These are phyloP conservation scores for Ambrosia trifida DNA, from an alignment of 129 eudicot species.

Conservation along the genomic window DNA sequence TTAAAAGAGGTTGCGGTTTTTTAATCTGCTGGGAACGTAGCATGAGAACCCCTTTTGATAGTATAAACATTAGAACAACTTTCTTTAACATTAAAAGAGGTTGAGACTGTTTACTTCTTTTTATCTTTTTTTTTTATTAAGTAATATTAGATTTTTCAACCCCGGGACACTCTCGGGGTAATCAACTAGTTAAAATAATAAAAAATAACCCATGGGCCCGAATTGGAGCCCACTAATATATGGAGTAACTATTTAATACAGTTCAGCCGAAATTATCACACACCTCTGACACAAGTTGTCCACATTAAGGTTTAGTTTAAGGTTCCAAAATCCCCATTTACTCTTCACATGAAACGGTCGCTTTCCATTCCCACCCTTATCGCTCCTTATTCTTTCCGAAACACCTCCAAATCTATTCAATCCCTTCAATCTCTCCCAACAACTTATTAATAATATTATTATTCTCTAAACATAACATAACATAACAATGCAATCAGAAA, in stretches of 20 bases:
- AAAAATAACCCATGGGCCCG: not conserved
- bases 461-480: not conserved
- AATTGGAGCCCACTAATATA: not conserved
- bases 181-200: not conserved
- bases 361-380: conserved; percentile 27
- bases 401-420: conserved; percentile 5
- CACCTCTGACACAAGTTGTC: conserved; percentile 4
- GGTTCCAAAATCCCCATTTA: conserved; percentile 28
- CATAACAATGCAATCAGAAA: conserved; percentile 44
- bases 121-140: no score
- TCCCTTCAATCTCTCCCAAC: not conserved
- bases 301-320: not conserved
- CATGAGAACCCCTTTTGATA: no score
- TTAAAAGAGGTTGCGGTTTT: no score
- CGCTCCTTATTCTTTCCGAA: not conserved
- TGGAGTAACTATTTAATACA: not conserved
- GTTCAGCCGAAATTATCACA: conserved; percentile 13
- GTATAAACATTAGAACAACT: no score
- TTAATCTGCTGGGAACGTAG: no score
- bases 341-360: conserved; percentile 34
- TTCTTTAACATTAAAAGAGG: no score
- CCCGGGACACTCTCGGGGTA: no score
- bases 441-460: not conserved
- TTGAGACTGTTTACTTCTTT: no score
- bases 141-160: no score